Conservation (phyloP, 768 basidiomycete genomes). For the Tylopilus sp. region DNA sequence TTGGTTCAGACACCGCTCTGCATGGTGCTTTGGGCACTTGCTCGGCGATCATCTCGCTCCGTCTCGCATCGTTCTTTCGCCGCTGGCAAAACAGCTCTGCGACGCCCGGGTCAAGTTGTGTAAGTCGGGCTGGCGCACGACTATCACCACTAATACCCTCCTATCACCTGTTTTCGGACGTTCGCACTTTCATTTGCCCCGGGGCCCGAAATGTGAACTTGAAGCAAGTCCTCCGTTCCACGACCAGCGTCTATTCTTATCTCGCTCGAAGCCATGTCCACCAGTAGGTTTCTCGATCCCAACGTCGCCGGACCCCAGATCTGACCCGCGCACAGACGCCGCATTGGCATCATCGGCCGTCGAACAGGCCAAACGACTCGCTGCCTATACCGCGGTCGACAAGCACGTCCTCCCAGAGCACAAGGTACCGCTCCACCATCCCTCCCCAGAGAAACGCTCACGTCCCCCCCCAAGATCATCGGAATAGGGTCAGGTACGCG, state of each 20-base stretch:
- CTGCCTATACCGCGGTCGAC: conserved; percentile 94
- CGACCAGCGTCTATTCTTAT: conserved; percentile 9
- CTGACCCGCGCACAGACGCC: conserved; percentile 4
- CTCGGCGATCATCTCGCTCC: no score
- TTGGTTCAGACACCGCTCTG: no score
- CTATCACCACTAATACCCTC: no score
- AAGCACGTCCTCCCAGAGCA: conserved; percentile 79
- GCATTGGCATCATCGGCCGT: conserved; percentile 42
- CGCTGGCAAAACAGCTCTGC: no score
- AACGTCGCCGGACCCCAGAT: not conserved
- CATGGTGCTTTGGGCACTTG: no score
- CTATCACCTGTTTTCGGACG: no score
- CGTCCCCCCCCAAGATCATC: conserved; percentile 55
- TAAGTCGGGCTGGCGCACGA: no score
- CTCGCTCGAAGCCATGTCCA: no score
- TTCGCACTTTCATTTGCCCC: not conserved
- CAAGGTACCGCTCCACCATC: conserved; percentile 51
- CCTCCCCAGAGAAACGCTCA: conserved; percentile 1
- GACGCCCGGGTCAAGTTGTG: no score
- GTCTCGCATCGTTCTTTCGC: no score
- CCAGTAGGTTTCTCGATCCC: not conserved
- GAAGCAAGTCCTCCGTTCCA: conserved; percentile 10
- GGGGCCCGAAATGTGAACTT: not conserved
- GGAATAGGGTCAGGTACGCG: conserved; percentile 79
- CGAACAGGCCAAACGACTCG: conserved; percentile 84